A percentile compares a stretch with the other conserved stretches of the same genome.
phyloP scores from a whole-genome alignment of 2,329 filamentous ascomycete genomes.

The Nannizziopsis arthrosporioides region DNA sequence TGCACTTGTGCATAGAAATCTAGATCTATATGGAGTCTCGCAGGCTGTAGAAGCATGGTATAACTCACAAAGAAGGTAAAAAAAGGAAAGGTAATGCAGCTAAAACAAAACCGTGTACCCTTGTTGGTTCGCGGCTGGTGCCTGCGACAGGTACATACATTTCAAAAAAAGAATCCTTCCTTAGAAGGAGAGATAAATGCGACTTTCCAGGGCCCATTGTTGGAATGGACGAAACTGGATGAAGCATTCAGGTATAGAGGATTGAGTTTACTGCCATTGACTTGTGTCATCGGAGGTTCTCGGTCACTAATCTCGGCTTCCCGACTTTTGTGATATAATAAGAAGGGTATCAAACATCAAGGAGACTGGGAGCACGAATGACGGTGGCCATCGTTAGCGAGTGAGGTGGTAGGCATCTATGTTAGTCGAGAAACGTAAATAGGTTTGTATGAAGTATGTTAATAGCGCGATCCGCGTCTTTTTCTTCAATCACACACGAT shows the following conservation, averaged over 20 bases:
- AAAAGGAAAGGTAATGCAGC: background rate
- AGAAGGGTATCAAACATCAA: constrained; percentile 10
- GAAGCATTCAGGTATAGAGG: background rate
- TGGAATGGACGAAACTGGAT: constrained; percentile 13
- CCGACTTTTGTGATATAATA: constrained; percentile 3
- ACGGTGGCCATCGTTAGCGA: too few relatives aligned
- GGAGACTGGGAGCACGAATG: background rate
- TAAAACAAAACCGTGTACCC: constrained; percentile 11
- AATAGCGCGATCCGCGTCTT: constrained; percentile 82
- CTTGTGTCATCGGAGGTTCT: background rate
- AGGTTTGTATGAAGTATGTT: constrained; percentile 94
- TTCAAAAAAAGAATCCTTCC: background rate
- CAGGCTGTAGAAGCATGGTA: background rate
- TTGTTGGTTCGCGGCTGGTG: constrained; percentile 15
- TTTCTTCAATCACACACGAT: constrained; percentile 87
- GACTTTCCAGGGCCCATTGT: constrained; percentile 12
- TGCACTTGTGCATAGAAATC: constrained; percentile 4
- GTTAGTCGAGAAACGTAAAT: constrained; percentile 80
- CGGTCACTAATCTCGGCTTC: background rate
- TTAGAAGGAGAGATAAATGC: background rate
- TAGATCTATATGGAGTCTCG: background rate
- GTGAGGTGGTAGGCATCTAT: background rate
- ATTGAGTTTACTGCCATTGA: background rate
- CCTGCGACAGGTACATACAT: constrained; percentile 13
- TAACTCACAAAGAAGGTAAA: background rate